Conservation (phyloP, 2,329 filamentous ascomycete genomes). For the Herpotrichia juniperi region DNA sequence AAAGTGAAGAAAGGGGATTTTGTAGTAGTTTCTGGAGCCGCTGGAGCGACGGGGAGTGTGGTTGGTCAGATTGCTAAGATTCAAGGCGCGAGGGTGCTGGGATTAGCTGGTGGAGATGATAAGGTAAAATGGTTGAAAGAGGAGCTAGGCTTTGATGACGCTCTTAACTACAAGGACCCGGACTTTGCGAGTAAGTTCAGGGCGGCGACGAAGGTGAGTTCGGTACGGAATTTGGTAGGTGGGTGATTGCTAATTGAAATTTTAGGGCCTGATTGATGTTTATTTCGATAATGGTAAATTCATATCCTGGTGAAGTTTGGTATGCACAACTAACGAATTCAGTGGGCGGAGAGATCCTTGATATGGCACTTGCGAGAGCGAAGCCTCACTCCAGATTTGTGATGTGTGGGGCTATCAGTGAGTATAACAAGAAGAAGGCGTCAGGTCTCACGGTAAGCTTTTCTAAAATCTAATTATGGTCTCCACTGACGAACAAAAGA, state of each 20-base stretch:
- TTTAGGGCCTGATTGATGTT: constrained; percentile 54
- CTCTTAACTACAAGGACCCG: constrained; percentile 61
- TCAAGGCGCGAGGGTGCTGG: constrained; percentile 61
- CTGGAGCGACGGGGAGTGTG: constrained; percentile 77
- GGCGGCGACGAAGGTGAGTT: constrained; percentile 50
- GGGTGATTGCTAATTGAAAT: not conserved
- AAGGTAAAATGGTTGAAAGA: constrained; percentile 63
- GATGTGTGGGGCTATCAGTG: constrained; percentile 52
- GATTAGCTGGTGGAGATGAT: constrained; percentile 59
- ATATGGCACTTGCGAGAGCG: constrained; percentile 51
- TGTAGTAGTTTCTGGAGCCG: constrained; percentile 78
- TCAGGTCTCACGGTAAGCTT: constrained; percentile 56
- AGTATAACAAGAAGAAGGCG: constrained; percentile 51
- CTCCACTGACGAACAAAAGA: constrained; percentile 29
- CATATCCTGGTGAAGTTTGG: not conserved
- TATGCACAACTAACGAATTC: constrained; percentile 10
- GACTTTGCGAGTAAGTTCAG: constrained; percentile 56
- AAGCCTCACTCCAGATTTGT: constrained; percentile 51
- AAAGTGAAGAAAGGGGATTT: constrained; percentile 72
- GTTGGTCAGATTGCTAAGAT: constrained; percentile 81
- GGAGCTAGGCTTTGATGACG: constrained; percentile 59
- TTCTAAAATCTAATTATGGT: not conserved
- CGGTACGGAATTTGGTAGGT: not conserved
- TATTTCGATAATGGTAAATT: constrained; percentile 55
- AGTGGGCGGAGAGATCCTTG: constrained; percentile 57